Percentiles rank a stretch among this genome's conserved stretches.
Evolutionary conservation across 139 green algal species (phyloP).

Genomic region (Bryopsis sp.): DNA sequence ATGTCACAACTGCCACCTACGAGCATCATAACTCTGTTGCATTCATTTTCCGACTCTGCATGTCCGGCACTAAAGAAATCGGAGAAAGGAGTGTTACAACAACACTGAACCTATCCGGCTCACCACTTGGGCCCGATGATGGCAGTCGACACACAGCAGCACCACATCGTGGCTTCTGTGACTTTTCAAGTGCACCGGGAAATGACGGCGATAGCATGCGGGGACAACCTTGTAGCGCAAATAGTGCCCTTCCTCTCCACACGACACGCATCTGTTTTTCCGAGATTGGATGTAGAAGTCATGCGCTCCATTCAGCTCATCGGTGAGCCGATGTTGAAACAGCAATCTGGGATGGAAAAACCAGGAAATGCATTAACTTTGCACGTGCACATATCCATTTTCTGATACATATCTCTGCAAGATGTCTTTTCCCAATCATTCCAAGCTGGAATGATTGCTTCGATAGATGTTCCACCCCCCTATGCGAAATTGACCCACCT

Average conservation of each 20-base stretch:
- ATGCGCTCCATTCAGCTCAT: constrained; percentile 40
- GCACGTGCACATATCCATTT: constrained; percentile 9
- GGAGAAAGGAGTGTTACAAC: neutral
- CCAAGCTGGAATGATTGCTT: too few species aligned
- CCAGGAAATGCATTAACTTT: constrained; percentile 31
- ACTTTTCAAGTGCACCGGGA: constrained; percentile 60
- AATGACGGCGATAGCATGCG: constrained; percentile 57
- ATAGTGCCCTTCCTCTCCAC: constrained; percentile 55
- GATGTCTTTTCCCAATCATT: too few species aligned
- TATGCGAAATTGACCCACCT: too few species aligned
- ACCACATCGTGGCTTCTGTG: constrained; percentile 77
- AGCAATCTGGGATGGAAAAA: constrained; percentile 33
- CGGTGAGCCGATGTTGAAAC: constrained; percentile 63
- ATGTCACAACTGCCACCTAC: too few species aligned
- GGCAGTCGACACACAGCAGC: constrained; percentile 67
- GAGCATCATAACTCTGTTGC: too few species aligned
- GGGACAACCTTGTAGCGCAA: constrained; percentile 63
- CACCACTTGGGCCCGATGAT: constrained; percentile 23
- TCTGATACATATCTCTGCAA: neutral
- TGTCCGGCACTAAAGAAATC: too few species aligned
- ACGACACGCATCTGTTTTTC: constrained; percentile 63
- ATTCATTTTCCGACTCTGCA: too few species aligned
- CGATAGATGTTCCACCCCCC: too few species aligned
- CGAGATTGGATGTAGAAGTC: constrained; percentile 54
- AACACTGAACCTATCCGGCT: neutral